Base-by-base conservation (phyloP, 1,284 basidiomycete genomes). In the Marasmius tenuissimus region DNA sequence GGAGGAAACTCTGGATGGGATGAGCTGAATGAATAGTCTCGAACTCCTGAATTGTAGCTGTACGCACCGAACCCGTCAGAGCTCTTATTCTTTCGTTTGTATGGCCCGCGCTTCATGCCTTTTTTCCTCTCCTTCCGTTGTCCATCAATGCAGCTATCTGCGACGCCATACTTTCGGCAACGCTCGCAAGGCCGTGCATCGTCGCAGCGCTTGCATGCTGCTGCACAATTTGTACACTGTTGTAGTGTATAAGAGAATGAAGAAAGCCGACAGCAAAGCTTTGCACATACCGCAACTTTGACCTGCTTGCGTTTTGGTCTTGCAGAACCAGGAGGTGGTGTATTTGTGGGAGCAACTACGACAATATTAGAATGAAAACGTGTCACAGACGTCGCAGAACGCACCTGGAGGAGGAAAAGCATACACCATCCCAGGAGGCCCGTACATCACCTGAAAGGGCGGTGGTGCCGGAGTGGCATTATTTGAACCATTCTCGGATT, bases 161-260 rank as follows among this genome's bases (percentile, higher is more conserved):
- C 74, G 37, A 93, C 81, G 18, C 88, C 89, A 72, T 94, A 94
- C 74, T 94, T 94, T 70, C 85, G 70, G 70, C 92, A 94, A 22
- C 92, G 86, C 67, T 89, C 85, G 73, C 92, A 94, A 3, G 92
- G 92, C 5, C 92, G 84, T 3, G 75, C 75, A 60, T 93, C 91
- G 72, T 94, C 91, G 68, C 92, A 94, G 57, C 92, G 88, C 71
- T 94, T 94, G 76, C 93, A 94, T 0, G 92, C 93, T 34, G 83
- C 82, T 20, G 93, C 93, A 72, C 92, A 94, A 70, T 93, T 93
- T 2, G 91, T 92, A 74, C 92, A 94, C 85, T 89, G 11, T 61
- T 33, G 14, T 27, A 14, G 16, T 37, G 16, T 53, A 48, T 35
- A 14, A 20, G 34, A 20, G 12, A 14, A 38, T 35, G 6, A 61